Conservation (phyloP, 495 filamentous ascomycete species). For the Aspergillus baeticus region DNA sequence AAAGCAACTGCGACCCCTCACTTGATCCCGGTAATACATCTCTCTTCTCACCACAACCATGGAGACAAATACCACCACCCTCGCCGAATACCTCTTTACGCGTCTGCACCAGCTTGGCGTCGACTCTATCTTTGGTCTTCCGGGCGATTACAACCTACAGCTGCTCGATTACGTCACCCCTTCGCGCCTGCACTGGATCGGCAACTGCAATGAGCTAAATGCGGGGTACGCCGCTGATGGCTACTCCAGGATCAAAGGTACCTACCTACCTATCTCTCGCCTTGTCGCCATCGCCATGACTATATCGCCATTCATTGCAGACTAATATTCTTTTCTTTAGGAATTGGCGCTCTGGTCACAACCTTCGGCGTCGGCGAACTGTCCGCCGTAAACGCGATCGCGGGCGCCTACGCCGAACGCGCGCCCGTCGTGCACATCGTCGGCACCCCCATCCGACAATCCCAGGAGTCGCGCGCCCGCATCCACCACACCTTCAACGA, state of each 20-base stretch:
- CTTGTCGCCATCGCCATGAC: neutral
- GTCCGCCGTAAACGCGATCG: conserved; percentile 69
- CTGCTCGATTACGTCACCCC: conserved; percentile 64
- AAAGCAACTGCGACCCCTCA: neutral
- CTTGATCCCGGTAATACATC: neutral
- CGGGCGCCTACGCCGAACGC: conserved; percentile 69
- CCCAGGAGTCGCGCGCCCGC: conserved; percentile 22
- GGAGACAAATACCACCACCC: conserved; percentile 15
- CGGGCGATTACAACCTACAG: conserved; percentile 72
- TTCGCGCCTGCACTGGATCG: conserved; percentile 66
- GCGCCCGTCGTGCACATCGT: conserved; percentile 82
- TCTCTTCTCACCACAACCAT: neutral
- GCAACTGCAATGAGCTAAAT: conserved; percentile 77
- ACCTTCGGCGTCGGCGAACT: conserved; percentile 81
- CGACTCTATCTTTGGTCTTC: conserved; percentile 62
- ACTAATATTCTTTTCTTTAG: neutral
- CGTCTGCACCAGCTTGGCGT: conserved; percentile 67
- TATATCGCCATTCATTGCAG: too few species aligned
- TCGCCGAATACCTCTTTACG: conserved; percentile 63
- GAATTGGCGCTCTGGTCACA: conserved; percentile 58
- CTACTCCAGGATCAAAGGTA: conserved; percentile 70
- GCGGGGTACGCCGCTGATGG: conserved; percentile 80
- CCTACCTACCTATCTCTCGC: conserved; percentile 27
- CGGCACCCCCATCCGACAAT: conserved; percentile 40
- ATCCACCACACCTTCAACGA: conserved; percentile 43